Evolutionary conservation across 2,329 filamentous ascomycete genomes (phyloP), one percentile per base, ranked within the genome.

Genomic region (Penicillium paneum): DNA sequence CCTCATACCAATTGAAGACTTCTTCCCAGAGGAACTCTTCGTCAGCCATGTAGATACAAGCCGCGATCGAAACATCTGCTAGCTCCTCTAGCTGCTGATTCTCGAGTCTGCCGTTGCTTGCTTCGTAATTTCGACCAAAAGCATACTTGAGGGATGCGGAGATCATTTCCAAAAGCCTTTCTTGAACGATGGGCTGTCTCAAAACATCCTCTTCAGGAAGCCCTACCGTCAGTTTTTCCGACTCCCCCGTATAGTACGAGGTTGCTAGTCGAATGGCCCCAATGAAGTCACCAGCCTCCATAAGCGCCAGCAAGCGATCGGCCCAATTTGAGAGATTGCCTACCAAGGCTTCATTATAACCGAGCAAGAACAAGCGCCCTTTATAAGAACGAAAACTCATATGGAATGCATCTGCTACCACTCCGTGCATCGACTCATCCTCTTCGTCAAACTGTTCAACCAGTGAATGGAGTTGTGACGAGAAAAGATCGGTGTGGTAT

Each of bases 311-410:
- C 17, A 99, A 78, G 38, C 94, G 83, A 72, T 99, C 94, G 2
- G 94, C 93, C 94, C 94, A 99, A 64, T 99, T 99, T 0, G 94
- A 97, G 32, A 99, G 76, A 5, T 89, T 89, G 2, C 94, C 94
- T 44, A 97, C 90, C 0, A 91, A 90, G 38, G 97, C 79, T 67
- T 97, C 93, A 67, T 93, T 94, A 75, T 93, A 92, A n/a, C 94
- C 92, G 8, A 99, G 80, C 4, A 97, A 77, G 67, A 99, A 99
- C 34, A 97, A 79, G 29, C 93, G 84, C 5, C 94, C 92, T 72
- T 97, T 99, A 76, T 97, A 99, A 3, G 91, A 83, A 67, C 90
- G 91, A 74, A 97, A 93, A 72, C 93, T 97, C 91, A 97, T 97
- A 69, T 93, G 93, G 65, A 97, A 99, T 0, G 92, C 94, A 78